Percentiles rank a stretch among this genome's conserved stretches.
phyloP scores from a whole-genome alignment of 306 rosid genomes.

The Acacia melanoxylon region DNA sequence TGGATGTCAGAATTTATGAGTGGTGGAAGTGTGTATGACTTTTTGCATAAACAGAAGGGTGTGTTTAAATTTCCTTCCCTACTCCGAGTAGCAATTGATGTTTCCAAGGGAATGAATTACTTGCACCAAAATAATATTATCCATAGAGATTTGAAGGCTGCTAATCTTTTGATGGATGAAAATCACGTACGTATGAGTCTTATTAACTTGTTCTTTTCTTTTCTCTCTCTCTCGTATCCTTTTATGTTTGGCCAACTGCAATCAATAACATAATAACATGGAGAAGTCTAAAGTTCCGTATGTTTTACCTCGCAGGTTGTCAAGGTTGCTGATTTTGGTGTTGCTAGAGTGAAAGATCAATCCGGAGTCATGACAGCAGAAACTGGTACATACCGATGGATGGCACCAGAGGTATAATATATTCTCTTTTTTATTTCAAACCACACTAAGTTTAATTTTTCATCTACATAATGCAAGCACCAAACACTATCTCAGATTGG shows the following conservation, averaged over 20 bases:
- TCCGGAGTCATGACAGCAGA: slow-evolving; percentile 99
- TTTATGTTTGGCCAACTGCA: slow-evolving; percentile 8
- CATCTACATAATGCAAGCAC: not conserved
- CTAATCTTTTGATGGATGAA: slow-evolving; percentile 98
- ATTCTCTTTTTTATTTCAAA: slow-evolving; percentile 2
- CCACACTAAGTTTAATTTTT: not conserved
- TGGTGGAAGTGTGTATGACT: slow-evolving; percentile 98
- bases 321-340: slow-evolving; percentile 99
- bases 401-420: slow-evolving; percentile 93
- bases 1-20: slow-evolving; percentile 80
- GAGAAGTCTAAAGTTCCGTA: not conserved
- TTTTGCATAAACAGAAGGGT: slow-evolving; percentile 89
- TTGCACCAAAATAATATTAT: slow-evolving; percentile 94
- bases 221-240: slow-evolving; percentile 6
- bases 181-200: slow-evolving; percentile 73
- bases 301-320: slow-evolving; percentile 60
- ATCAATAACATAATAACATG: slow-evolving; percentile 11
- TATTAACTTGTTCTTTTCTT: not conserved
- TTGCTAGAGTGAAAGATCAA: slow-evolving; percentile 92
- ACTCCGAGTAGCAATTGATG: slow-evolving; percentile 86
- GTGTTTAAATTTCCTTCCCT: slow-evolving; percentile 81
- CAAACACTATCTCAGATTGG: not conserved
- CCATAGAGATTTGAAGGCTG: slow-evolving; percentile 94
- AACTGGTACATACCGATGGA: slow-evolving; percentile 99
- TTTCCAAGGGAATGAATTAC: slow-evolving; percentile 96